These are phyloP conservation scores for Mycena leptocephala DNA, from an alignment of 768 basidiomycete species.

Conservation along the genomic window DNA sequence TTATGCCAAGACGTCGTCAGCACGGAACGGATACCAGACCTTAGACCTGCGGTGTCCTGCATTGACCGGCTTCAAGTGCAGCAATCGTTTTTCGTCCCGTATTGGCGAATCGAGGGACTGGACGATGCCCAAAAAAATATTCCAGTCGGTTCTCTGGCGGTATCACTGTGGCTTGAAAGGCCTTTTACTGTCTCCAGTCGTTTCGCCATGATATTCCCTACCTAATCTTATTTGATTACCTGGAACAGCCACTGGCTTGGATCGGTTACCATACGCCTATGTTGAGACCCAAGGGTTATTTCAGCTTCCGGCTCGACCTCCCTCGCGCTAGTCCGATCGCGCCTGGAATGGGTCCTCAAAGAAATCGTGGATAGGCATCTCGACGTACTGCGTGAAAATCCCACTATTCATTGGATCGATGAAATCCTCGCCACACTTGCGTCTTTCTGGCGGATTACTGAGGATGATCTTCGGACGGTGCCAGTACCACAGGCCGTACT, in stretches of 20 bases:
- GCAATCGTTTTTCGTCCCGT: slow-evolving; percentile 1
- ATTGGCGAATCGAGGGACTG: not conserved
- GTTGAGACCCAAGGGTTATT: not conserved
- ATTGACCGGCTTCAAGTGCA: not conserved
- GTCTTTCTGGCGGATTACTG: not conserved
- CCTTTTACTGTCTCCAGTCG: not conserved
- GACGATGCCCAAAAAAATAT: not conserved
- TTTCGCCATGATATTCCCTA: not conserved
- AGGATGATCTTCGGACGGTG: not conserved
- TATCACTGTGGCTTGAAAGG: not conserved
- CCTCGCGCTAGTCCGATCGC: not conserved
- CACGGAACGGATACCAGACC: not conserved
- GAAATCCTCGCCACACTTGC: not conserved
- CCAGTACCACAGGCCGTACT: not conserved
- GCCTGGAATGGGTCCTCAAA: not conserved
- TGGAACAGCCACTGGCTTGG: not conserved
- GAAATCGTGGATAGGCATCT: not conserved
- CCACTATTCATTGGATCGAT: not conserved
- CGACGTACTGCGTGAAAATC: not conserved
- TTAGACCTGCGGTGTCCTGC: not conserved
- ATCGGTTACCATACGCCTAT: not conserved
- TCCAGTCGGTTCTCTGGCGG: not conserved
- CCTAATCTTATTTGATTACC: not conserved
- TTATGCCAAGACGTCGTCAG: not conserved
- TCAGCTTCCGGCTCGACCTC: not conserved